Base-by-base conservation (phyloP, 768 basidiomycete species). In the Clitopilus hobsonii region DNA sequence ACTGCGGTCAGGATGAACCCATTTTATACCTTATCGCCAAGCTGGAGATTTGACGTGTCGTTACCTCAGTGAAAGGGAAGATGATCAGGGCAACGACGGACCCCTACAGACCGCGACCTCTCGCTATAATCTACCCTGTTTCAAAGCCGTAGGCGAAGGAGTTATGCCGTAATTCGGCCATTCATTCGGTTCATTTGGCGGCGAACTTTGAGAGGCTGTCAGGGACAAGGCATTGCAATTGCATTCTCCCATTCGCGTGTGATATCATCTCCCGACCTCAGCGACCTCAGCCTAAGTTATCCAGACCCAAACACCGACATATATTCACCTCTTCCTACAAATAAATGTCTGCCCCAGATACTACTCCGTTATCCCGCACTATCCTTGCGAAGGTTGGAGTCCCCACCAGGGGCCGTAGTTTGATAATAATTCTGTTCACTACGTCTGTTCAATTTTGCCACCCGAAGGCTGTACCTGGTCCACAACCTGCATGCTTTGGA, bases 381-480 rank as follows among this genome's bases (percentile, higher is more conserved):
- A 62, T 62, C 85, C 88, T 89, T 71, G 85, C 88, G 81, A 71
- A 74, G 80, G 85, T 78, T 78, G 78, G 83, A 87, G 88, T 89
- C 88, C 88, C 85, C 84, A 85, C 81, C 84, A 83, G 79, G 79
- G 85, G 85, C 65, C 63, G 78, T 77, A 73, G 66, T 62, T 65
- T 63, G 69, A 72, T 80, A 76, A 77, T n/a, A n/a, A 45, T 20
- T 45, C 41, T 45, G 41, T 45, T 45, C 41, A 45, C 75, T 70
- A 72, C 76, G 76, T 74, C 73, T 67, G 59, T 67, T 67, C 32
- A 55, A 59, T 72, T 38, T 67, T 49, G 69, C 69, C 70, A 62
- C 57, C 52, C 53, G 38, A 45, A 55, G 48, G 27, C 38, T 41
- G 52, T 55, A 29, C 50, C 38, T 38, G 54, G 28, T 26, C 23